Evolutionary conservation across 805 yeast genomes (phyloP).

Genomic region (Citeromyces nyonsensis): DNA sequence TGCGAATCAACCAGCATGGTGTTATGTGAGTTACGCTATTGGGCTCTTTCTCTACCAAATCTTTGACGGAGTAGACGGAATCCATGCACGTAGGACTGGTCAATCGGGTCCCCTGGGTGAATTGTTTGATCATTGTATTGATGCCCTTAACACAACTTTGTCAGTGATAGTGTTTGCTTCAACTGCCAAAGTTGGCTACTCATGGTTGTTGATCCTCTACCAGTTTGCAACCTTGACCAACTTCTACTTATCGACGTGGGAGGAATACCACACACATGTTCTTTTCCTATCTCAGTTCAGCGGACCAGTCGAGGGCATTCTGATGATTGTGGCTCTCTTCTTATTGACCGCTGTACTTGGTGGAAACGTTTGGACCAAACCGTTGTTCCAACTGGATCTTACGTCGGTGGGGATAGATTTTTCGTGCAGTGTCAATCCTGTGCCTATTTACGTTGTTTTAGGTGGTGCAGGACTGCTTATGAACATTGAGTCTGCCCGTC

Average conservation of each 20-base stretch:
- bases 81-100: slow-evolving; percentile 92
- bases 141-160: slow-evolving; percentile 55
- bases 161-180: slow-evolving; percentile 64
- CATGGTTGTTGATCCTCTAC: slow-evolving; percentile 40
- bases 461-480: slow-evolving; percentile 41
- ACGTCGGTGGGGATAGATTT: slow-evolving; percentile 9
- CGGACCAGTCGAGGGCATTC: slow-evolving; percentile 92
- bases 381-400: slow-evolving; percentile 23
- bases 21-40: slow-evolving; percentile 60
- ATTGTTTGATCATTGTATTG: slow-evolving; percentile 79
- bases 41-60: slow-evolving; percentile 87
- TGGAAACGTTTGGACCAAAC: slow-evolving; percentile 45
- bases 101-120: slow-evolving; percentile 92
- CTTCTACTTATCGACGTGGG: slow-evolving; percentile 90
- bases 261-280: slow-evolving; percentile 82
- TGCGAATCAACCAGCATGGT: slow-evolving; percentile 56
- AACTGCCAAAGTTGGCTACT: slow-evolving; percentile 62
- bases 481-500: slow-evolving; percentile 56
- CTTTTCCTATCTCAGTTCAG: slow-evolving; percentile 65
- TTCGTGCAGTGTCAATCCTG: slow-evolving; percentile 18
- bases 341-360: slow-evolving; percentile 55
- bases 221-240: slow-evolving; percentile 68
- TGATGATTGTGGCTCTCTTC: slow-evolving; percentile 41
- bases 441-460: slow-evolving; percentile 26
- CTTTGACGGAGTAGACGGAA: slow-evolving; percentile 92